Base-by-base conservation (phyloP, 2,329 filamentous ascomycete species). In the Helotiales sp. region DNA sequence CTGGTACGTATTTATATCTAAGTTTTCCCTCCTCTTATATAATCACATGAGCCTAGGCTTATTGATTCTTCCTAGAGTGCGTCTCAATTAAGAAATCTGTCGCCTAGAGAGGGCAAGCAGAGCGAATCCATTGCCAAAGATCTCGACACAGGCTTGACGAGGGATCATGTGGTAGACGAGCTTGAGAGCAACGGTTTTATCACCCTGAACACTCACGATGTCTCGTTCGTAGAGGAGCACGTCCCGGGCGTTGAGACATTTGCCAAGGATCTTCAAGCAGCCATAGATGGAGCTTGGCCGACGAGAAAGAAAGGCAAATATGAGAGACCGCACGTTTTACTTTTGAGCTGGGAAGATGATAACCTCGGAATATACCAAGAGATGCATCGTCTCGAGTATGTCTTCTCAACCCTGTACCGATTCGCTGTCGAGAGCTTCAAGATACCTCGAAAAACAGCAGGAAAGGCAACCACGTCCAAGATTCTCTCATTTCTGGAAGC, bases 281-380 rank as follows among this genome's bases (percentile, higher is more conserved):
- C 57, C 7, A 55, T 59, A 22, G 31, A 54, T 47, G 42, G 49
- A 22, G 53, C 52, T 4, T 58, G 59, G 55, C 55, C 59, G 6
- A 54, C 34, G 7, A 27, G 42, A n/a, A 36, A 30, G 3, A 27
- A 31, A 40, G 33, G 27, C 33, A 42, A 44, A 31, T 59, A 55
- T 31, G 13, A 12, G 6, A 30, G 34, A n/a, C 52, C 42, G 7
- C 47, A 55, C 33, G 57, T 59, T 2, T 22, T 59, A 9, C 31
- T 59, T 2, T 25, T 59, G 29, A 47, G 46, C 36, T 59, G 57
- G 57, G 40, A 52, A 36, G 57, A 59, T 15, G 57, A 59, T 34
- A 46, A 55, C 29, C 33, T 59, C 8, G 52, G 53, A 2, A 53
- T 59, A 13, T n/a, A 42, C 15, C 12, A 22, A 12, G 57, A 59